phyloP scores from a whole-genome alignment of 192 early-diverging fungal genomes.

The Podila horticola region DNA sequence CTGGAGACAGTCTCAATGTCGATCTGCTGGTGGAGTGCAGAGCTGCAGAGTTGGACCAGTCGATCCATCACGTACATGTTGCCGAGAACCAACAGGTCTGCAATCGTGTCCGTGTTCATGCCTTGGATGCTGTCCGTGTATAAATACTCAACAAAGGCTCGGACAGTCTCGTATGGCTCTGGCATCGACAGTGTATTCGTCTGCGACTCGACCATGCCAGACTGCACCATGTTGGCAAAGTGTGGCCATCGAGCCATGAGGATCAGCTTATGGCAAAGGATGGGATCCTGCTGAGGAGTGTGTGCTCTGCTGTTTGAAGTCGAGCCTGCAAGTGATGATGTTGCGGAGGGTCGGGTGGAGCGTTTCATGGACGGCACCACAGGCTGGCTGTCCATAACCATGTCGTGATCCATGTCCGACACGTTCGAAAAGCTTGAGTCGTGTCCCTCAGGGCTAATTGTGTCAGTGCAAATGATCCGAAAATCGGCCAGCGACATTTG shows the following conservation, averaged over 20 bases:
- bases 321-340: conserved; percentile 9
- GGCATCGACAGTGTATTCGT: conserved; percentile 57
- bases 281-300: conserved; percentile 50
- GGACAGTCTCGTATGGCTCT: conserved; percentile 60
- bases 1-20: conserved; percentile 63
- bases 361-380: conserved; percentile 18
- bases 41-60: conserved; percentile 60
- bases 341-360: conserved; percentile 6
- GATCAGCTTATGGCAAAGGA: conserved; percentile 67
- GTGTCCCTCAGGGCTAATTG: conserved; percentile 22
- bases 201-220: conserved; percentile 67
- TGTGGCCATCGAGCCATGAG: conserved; percentile 73
- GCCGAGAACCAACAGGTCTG: conserved; percentile 68
- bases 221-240: conserved; percentile 62
- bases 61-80: conserved; percentile 68
- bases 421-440: not conserved
- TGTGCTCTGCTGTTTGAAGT: conserved; percentile 62
- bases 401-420: conserved; percentile 35
- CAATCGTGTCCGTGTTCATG: conserved; percentile 49
- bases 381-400: conserved; percentile 39
- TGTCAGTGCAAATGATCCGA: conserved; percentile 42
- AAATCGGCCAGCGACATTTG: conserved; percentile 48
- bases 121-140: conserved; percentile 66
- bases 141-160: conserved; percentile 63
- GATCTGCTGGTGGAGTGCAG: conserved; percentile 56